Percentiles rank a stretch among this genome's conserved stretches.
Evolutionary conservation across 208 protist genomes (phyloP).

Genomic region (Crithidia thermophila): DNA sequence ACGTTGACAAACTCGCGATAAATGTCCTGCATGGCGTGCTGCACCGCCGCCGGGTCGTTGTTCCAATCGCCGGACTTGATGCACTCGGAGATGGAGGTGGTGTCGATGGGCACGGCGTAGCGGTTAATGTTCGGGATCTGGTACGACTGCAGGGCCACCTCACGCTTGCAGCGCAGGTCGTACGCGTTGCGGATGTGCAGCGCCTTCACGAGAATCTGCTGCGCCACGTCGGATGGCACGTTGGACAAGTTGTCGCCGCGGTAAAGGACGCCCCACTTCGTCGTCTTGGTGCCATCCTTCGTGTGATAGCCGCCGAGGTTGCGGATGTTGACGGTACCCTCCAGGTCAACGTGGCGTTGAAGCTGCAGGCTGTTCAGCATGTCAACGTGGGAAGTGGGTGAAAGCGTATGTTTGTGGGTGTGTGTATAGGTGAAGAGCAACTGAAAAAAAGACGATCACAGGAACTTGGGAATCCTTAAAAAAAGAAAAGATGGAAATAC

Average conservation of each 20-base stretch:
- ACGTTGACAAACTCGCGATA: conserved; percentile 24
- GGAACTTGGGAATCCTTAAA: too few relatives aligned
- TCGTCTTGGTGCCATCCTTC: conserved; percentile 27
- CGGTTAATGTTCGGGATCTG: conserved; percentile 32
- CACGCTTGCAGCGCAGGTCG: conserved; percentile 31
- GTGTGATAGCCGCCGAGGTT: conserved; percentile 50
- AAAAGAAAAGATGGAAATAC: too few relatives aligned
- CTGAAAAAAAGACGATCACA: too few relatives aligned
- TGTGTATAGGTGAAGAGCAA: too few relatives aligned
- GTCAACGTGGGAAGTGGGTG: too few relatives aligned
- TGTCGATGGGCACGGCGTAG: conserved; percentile 30
- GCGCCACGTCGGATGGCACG: conserved; percentile 24
- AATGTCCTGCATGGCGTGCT: conserved; percentile 23
- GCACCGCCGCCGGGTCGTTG: conserved; percentile 6
- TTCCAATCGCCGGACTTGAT: conserved; percentile 19
- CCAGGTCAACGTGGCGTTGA: conserved; percentile 31
- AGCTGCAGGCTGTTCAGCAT: conserved; percentile 23
- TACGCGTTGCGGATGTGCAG: conserved; percentile 45
- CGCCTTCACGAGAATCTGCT: conserved; percentile 32
- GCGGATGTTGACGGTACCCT: conserved; percentile 43
- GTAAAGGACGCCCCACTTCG: conserved; percentile 49
- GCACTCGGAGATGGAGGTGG: conserved; percentile 5
- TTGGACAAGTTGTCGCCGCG: conserved; percentile 40
- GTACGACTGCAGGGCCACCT: conserved; percentile 33
- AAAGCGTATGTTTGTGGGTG: background rate